Conservation (phyloP, 2,329 filamentous ascomycete species). For the Claviceps sp. region DNA sequence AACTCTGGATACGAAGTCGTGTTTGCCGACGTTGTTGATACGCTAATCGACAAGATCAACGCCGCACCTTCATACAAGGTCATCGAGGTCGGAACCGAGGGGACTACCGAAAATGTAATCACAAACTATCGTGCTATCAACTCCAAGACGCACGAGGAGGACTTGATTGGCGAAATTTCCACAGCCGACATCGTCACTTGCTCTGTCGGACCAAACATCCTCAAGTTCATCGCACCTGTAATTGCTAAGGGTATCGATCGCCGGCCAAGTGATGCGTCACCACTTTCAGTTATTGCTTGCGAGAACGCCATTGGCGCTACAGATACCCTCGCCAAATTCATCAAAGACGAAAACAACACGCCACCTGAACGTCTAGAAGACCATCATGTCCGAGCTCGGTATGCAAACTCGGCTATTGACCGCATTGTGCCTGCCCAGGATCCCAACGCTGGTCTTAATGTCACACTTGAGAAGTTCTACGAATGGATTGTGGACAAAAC, state of each 20-base stretch:
- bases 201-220: conserved; percentile 89
- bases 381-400: conserved; percentile 64
- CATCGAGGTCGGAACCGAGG: conserved; percentile 79
- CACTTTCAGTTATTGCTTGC: conserved; percentile 87
- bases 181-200: conserved; percentile 88
- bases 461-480: conserved; percentile 96
- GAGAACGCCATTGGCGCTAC: conserved; percentile 97
- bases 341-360: conserved; percentile 63
- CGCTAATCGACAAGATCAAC: conserved; percentile 69
- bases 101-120: conserved; percentile 69
- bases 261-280: conserved; percentile 48
- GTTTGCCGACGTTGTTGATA: conserved; percentile 88
- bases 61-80: conserved; percentile 68
- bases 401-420: conserved; percentile 97
- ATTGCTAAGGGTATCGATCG: conserved; percentile 88
- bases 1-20: conserved; percentile 91
- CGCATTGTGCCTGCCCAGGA: conserved; percentile 92
- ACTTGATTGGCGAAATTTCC: conserved; percentile 73
- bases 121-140: conserved; percentile 96
- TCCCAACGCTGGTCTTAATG: conserved; percentile 65
- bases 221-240: conserved; percentile 90
- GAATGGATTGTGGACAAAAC: conserved; percentile 93
- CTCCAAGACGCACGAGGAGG: conserved; percentile 70
- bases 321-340: conserved; percentile 69
- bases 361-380: conserved; percentile 50